Base-by-base conservation (phyloP, 1,139 yeast genomes). In the Hansenula lynferdii region DNA sequence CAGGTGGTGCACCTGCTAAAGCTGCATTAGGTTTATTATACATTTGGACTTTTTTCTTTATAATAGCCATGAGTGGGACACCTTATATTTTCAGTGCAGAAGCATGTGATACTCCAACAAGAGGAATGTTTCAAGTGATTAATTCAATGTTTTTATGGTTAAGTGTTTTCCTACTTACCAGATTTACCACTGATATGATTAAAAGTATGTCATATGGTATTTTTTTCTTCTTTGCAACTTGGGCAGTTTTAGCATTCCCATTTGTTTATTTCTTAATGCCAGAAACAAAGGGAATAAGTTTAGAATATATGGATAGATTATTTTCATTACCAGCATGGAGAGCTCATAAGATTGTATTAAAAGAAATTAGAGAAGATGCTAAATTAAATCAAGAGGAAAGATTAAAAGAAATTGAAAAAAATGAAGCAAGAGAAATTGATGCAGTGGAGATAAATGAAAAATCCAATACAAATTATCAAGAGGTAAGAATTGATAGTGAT, bases 21-120 rank as follows among this genome's bases (percentile, higher is more conserved):
- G 69, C 73, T 7, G 78, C 79, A 6, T 60, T 69, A 40, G 74
- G 67, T 0, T 54, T 72, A 51, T 59, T 74, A 36, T 69, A 69
- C 46, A 58, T 70, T n/a, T 70, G 73, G 72, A 66, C 72, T 2
- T 44, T 67, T 29, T 60, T 61, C 39, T 70, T 64, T 48, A 70
- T 70, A 3, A 44, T 58, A 28, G 62, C 70, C 11, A 69, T 74
- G 70, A 64, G 70, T 36, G 76, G 75, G 29, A 70, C 72, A 3
- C 73, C 74, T 8, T 69, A 72, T 60, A 68, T 72, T 22, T 50
- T 51, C 41, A 65, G 69, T 44, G 63, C 72, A 7, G 75, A 70
- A 40, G 61, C 69, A n/a, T 70, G 67, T 49, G 66, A 68, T 16
- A 65, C 62, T 38, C 65, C 66, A 31, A 63, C 69, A 30, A 56